Base-by-base conservation (phyloP, 805 yeast genomes). In the Yarrowia sp. region DNA sequence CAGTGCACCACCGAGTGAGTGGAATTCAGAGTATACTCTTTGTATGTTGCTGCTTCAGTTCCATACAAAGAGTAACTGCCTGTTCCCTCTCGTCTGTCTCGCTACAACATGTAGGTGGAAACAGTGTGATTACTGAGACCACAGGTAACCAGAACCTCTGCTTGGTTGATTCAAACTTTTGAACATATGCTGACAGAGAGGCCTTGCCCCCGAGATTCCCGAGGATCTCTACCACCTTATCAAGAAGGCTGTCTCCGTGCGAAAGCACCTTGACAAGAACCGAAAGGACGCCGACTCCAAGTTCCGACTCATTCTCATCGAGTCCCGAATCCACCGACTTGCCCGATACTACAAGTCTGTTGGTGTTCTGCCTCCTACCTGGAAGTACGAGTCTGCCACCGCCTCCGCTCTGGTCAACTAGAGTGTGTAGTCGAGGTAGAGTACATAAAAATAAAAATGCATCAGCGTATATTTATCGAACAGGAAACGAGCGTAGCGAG, bases 321-420 rank as follows among this genome's bases (percentile, higher is more conserved):
- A 95, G 87, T 94, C 98, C 75, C 93, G 99, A 92, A 95, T 95
- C 87, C 99, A 95, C 97, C 94, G 99, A 90, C 91, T 95, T 82
- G 97, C 99, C 78, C 91, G 99, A 87, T 95, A 95, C 96, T 95
- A 95, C 97, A 94, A 97, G 92, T 91, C 97, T 79, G 97, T 92
- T 79, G 87, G 97, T 80, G 98, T 95, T 79, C 89, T 95, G 81
- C 99, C 99, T 79, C 98, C 99, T 83, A 93, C 90, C 95, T 95
- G 99, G 99, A 95, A 95, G 87, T 95, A 91, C 96, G 99, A 95
- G 88, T 94, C 99, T 77, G 97, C 99, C 82, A 95, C 99, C 81
- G 99, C 99, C 81, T 95, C 99, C 79, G 96, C 99, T 84, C 89
- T 95, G 85, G 99, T 95, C 81, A 94, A 94, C 91, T 95, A 92